These are phyloP conservation scores for Acanthamoeba lenticulata DNA, from an alignment of 208 protist genomes.

Conservation along the genomic window DNA sequence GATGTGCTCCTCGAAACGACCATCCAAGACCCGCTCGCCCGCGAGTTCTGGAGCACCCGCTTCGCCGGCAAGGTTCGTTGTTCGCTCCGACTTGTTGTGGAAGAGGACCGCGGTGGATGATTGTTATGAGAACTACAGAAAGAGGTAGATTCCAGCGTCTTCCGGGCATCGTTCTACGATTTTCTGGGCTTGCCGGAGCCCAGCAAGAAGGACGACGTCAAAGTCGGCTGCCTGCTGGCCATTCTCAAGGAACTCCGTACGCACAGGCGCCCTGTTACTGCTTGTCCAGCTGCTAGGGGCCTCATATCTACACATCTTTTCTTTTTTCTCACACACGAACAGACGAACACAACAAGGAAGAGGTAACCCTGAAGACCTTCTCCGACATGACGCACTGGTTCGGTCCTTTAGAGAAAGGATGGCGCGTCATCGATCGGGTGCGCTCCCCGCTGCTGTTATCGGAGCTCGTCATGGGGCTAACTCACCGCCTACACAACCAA, in stretches of 20 bases:
- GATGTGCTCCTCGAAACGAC: neutral
- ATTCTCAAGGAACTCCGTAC: slow-evolving; percentile 25
- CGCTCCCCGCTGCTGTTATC: neutral
- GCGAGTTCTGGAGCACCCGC: neutral
- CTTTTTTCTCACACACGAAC: neutral
- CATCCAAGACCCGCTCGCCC: neutral
- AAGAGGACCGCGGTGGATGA: neutral
- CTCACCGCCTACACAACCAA: too few species aligned
- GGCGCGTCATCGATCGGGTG: slow-evolving; percentile 10
- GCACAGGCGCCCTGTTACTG: too few species aligned
- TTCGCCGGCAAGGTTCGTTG: neutral
- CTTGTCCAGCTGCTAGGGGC: too few species aligned
- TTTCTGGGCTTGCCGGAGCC: neutral
- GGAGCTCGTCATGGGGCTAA: neutral
- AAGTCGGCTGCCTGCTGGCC: neutral
- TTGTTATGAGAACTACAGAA: neutral
- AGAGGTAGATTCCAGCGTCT: neutral
- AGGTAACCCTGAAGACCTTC: slow-evolving; percentile 25
- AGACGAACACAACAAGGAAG: slow-evolving; percentile 18
- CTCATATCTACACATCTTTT: neutral
- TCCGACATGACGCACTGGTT: slow-evolving; percentile 56
- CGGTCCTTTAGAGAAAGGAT: slow-evolving; percentile 31
- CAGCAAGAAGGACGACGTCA: slow-evolving; percentile 40
- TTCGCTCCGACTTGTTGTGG: neutral
- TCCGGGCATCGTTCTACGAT: neutral